Base-by-base conservation (phyloP, 2,329 filamentous ascomycete species). In the Zarea fungicola region DNA sequence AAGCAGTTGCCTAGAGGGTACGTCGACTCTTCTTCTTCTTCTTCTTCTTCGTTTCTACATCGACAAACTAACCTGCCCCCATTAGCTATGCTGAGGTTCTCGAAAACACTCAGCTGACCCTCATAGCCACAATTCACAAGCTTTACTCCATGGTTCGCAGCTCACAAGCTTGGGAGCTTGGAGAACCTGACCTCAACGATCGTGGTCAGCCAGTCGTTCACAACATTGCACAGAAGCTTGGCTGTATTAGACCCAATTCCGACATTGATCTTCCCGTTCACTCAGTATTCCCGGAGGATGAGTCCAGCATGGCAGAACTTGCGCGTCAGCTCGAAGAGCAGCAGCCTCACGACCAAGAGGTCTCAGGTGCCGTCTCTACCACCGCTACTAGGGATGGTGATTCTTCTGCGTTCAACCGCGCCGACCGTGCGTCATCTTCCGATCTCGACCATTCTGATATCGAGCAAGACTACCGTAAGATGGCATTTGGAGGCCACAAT, bases 51-150 rank as follows among this genome's bases (percentile, higher is more conserved):
- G 7, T 19, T 18, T 19, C 7, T 11, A 11, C 8, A 16, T 32
- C n/a, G 26, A n/a, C 6, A 5, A 16, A 25, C 19, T 23, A 16
- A 51, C 37, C 28, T 48, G 19, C 40, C 16, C 3, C 10, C 19
- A 21, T 2, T 11, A 81, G 78, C 48, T 83, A 84, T 56, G 80
- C 80, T 46, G 81, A 84, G 60, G 78, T 84, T 18, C 64, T 84
- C 29, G 81, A 84, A 56, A 81, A 83, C 65, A 83, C 79, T 2
- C 81, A 84, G 59, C 80, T 82, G 58, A 77, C 79, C 41, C 71
- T 84, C 49, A 80, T 83, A 51, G 78, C 79, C 48, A 83, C 80
- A 18, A 78, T 83, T 1, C 80, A 83, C 61, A 84, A 84, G 64
- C 72, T 84, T 19, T 84, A 84, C 62, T 70, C 73, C 46, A 84